Conservation (phyloP, 176 grass and related monocot species). For the Carex kokanica region DNA sequence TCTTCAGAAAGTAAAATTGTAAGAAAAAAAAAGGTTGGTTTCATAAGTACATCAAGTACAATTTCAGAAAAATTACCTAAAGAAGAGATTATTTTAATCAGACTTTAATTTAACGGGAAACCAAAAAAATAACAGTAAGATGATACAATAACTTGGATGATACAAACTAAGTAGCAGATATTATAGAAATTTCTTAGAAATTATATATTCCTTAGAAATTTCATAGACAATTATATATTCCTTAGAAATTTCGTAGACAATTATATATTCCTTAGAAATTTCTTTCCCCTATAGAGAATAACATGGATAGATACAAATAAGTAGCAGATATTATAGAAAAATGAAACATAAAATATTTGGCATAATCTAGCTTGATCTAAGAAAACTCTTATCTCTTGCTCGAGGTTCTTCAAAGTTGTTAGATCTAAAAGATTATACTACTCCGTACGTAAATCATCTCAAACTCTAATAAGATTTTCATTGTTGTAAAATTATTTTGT, state of each 20-base stretch:
- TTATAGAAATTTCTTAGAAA: no score
- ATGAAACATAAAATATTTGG: slow-evolving; percentile 11
- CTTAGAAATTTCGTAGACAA: no score
- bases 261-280: not conserved
- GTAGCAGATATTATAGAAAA: not conserved
- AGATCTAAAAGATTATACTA: not conserved
- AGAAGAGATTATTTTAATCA: not conserved
- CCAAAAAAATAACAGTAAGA: no score
- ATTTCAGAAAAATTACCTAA: not conserved
- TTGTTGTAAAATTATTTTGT: not conserved
- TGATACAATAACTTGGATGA: no score
- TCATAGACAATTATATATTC: no score
- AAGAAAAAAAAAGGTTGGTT: not conserved
- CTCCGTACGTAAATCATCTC: not conserved
- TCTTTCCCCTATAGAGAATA: not conserved
- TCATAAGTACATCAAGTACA: not conserved
- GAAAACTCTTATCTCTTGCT: not conserved
- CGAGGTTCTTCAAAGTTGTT: not conserved
- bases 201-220: no score
- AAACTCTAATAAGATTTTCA: not conserved
- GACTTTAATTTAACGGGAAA: no score
- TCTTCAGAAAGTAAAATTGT: not conserved
- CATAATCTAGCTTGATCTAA: not conserved
- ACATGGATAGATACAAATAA: not conserved
- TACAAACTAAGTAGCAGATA: no score